phyloP scores from a whole-genome alignment of 2,329 filamentous ascomycete genomes.

The Corniculantispora saksenae region DNA sequence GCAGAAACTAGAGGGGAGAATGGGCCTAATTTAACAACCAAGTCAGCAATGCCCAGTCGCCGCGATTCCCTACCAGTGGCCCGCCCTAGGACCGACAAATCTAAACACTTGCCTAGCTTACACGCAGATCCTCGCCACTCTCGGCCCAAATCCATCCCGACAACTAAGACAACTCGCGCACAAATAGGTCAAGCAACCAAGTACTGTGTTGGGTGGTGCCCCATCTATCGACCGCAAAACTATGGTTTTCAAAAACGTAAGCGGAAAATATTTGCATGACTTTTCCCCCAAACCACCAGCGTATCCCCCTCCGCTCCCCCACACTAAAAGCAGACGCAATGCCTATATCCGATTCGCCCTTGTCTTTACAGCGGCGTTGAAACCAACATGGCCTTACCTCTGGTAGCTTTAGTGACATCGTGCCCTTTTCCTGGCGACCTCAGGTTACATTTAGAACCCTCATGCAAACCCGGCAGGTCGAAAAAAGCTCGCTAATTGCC shows the following conservation, averaged over 20 bases:
- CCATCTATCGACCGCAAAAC: no score
- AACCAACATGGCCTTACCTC: neutral
- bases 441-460: neutral
- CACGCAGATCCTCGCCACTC: slow-evolving; percentile 7
- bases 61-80: neutral
- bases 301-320: neutral
- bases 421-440: neutral
- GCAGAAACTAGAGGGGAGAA: neutral
- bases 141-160: neutral
- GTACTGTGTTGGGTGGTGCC: neutral
- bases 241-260: neutral
- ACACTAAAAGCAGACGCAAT: neutral
- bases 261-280: neutral
- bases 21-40: neutral
- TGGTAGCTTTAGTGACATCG: neutral
- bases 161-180: neutral
- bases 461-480: neutral
- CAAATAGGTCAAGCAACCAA: neutral
- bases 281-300: neutral
- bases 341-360: neutral
- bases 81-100: neutral
- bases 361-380: neutral
- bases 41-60: slow-evolving; percentile 2
- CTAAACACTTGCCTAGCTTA: neutral
- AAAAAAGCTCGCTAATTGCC: neutral